Conservation (phyloP, 805 yeast species). For the Ogataea pilisensis region DNA sequence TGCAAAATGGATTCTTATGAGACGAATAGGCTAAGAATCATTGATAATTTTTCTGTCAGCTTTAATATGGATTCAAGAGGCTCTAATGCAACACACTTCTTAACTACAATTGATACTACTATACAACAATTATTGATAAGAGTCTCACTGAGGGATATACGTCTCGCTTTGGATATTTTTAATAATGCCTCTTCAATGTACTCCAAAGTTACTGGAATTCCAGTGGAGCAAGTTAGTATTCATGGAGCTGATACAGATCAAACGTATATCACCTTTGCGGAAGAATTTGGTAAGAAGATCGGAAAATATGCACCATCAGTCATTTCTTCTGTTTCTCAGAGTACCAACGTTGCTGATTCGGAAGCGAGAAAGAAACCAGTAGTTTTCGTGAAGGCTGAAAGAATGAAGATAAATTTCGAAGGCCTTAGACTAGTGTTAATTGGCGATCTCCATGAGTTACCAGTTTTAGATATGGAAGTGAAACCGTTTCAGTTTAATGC, state of each 20-base stretch:
- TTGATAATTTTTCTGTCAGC: constrained; percentile 86
- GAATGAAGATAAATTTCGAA: constrained; percentile 57
- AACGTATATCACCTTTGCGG: constrained; percentile 44
- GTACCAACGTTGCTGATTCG: constrained; percentile 16
- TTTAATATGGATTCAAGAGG: constrained; percentile 69
- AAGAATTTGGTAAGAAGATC: constrained; percentile 57
- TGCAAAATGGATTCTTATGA: constrained; percentile 67
- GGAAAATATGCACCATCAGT: constrained; percentile 69
- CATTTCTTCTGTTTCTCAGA: constrained; percentile 44
- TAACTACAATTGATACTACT: constrained; percentile 64
- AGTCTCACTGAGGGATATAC: constrained; percentile 80
- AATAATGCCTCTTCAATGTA: constrained; percentile 64
- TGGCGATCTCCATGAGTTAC: constrained; percentile 89
- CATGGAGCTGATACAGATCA: constrained; percentile 12
- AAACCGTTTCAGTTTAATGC: constrained; percentile 66
- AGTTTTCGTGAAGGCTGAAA: constrained; percentile 63
- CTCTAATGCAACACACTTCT: constrained; percentile 50
- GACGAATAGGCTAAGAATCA: constrained; percentile 60
- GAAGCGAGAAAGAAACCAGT: constrained; percentile 23
- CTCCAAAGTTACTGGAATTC: constrained; percentile 16
- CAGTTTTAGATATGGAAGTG: constrained; percentile 73
- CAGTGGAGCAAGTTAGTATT: constrained; percentile 1
- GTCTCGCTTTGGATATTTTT: constrained; percentile 70
- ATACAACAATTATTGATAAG: constrained; percentile 80
- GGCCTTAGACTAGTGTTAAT: constrained; percentile 79